These are phyloP conservation scores for Westerdykella sp. DNA, from an alignment of 2,329 filamentous ascomycete species.

Conservation along the genomic window DNA sequence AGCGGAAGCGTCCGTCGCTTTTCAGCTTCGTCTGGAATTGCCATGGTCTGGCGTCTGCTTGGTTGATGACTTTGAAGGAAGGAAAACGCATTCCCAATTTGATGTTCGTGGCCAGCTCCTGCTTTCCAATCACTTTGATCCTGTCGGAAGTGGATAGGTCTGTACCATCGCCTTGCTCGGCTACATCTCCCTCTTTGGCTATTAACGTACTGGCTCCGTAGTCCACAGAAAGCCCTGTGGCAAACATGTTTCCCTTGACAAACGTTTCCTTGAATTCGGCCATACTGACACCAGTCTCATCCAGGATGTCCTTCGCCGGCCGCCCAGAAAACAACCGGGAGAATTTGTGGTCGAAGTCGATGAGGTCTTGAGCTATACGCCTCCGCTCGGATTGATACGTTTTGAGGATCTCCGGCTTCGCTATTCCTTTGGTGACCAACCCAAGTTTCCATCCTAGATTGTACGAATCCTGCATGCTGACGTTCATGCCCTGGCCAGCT, in stretches of 20 bases:
- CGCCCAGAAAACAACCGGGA: conserved; percentile 42
- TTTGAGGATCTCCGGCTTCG: conserved; percentile 40
- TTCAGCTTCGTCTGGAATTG: conserved; percentile 53
- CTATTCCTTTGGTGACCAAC: conserved; percentile 42
- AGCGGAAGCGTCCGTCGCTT: conserved; percentile 53
- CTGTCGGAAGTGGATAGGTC: conserved; percentile 31
- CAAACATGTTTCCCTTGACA: conserved; percentile 54
- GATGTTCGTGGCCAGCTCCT: conserved; percentile 42
- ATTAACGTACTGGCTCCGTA: conserved; percentile 54
- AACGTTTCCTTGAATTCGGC: conserved; percentile 58
- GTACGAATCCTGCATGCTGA: conserved; percentile 61
- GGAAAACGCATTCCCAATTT: conserved; percentile 54
- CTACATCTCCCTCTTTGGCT: conserved; percentile 44
- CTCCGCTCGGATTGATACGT: conserved; percentile 52
- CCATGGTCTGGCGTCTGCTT: conserved; percentile 51
- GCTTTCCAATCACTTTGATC: conserved; percentile 30
- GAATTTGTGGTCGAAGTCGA: conserved; percentile 49
- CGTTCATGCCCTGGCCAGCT: conserved; percentile 67
- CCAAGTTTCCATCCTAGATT: conserved; percentile 55
- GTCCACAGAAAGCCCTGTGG: conserved; percentile 52
- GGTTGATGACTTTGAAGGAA: conserved; percentile 55
- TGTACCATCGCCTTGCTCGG: conserved; percentile 45
- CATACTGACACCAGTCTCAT: conserved; percentile 57
- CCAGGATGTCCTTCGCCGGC: conserved; percentile 54
- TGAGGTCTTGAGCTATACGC: conserved; percentile 59